Evolutionary conservation across 257 asterid species (phyloP).

Genomic region (Coffea eugenioides): DNA sequence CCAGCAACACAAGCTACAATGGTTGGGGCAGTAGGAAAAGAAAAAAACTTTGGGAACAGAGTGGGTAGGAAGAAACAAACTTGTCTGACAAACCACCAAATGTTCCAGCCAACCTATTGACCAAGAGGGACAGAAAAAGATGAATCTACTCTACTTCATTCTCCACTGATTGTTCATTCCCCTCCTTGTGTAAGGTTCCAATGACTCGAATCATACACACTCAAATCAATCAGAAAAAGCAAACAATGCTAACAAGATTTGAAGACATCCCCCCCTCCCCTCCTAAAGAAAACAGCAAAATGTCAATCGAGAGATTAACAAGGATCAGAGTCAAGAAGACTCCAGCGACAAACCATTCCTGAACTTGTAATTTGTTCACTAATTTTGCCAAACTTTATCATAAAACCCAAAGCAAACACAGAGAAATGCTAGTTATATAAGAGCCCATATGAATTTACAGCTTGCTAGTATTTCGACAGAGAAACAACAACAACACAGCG

Average conservation of each 20-base stretch:
- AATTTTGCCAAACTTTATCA: background rate
- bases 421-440: background rate
- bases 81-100: conserved; percentile 1
- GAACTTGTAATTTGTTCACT: background rate
- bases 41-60: background rate
- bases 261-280: too few relatives aligned
- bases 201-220: background rate
- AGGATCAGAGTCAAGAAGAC: background rate
- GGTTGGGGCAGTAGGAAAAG: background rate
- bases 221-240: background rate
- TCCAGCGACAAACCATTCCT: background rate
- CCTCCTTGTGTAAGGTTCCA: background rate
- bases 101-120: conserved; percentile 7
- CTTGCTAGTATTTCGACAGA: background rate
- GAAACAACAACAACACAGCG: background rate
- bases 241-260: background rate
- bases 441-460: background rate
- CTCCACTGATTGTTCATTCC: background rate
- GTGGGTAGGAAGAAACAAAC: background rate
- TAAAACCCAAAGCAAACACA: background rate
- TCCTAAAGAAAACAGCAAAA: background rate
- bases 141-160: background rate
- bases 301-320: background rate
- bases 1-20: background rate
- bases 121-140: background rate